Evolutionary conservation across 2,329 filamentous ascomycete genomes (phyloP).

Genomic region (Botryosphaeria dothidea): DNA sequence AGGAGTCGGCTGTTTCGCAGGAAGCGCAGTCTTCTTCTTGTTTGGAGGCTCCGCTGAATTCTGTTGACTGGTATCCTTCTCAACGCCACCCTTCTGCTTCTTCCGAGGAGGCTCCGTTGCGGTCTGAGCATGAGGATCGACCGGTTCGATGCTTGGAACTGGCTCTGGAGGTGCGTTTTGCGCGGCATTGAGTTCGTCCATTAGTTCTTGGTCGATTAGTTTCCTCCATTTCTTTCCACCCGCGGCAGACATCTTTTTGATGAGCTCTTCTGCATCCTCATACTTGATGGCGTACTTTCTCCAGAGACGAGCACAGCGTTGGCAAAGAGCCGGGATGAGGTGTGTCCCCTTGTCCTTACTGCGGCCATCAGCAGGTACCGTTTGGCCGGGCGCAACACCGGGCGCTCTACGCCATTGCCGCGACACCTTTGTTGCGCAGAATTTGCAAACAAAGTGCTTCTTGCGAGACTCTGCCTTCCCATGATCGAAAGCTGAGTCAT

Average conservation of each 20-base stretch:
- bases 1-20: constrained; percentile 49
- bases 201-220: constrained; percentile 88
- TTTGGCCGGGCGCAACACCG: constrained; percentile 68
- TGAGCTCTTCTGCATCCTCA: constrained; percentile 89
- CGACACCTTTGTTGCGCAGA: constrained; percentile 77
- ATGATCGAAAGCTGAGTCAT: constrained; percentile 94
- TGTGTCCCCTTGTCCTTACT: constrained; percentile 76
- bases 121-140: constrained; percentile 25
- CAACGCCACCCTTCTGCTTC: constrained; percentile 53
- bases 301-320: constrained; percentile 91
- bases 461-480: constrained; percentile 80
- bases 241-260: constrained; percentile 79
- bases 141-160: constrained; percentile 19
- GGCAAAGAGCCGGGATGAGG: constrained; percentile 79
- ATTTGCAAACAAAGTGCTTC: constrained; percentile 88
- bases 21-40: constrained; percentile 59
- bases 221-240: constrained; percentile 84
- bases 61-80: constrained; percentile 51
- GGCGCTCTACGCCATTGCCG: constrained; percentile 92
- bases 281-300: constrained; percentile 93
- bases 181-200: constrained; percentile 61
- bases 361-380: constrained; percentile 68
- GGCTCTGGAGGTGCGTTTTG: constrained; percentile 32
- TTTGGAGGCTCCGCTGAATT: constrained; percentile 45
- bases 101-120: constrained; percentile 59